A percentile compares a stretch with the other conserved stretches of the same genome.
Conservation (phyloP, 2,329 filamentous ascomycete species). For the Huntiella abstrusa region DNA sequence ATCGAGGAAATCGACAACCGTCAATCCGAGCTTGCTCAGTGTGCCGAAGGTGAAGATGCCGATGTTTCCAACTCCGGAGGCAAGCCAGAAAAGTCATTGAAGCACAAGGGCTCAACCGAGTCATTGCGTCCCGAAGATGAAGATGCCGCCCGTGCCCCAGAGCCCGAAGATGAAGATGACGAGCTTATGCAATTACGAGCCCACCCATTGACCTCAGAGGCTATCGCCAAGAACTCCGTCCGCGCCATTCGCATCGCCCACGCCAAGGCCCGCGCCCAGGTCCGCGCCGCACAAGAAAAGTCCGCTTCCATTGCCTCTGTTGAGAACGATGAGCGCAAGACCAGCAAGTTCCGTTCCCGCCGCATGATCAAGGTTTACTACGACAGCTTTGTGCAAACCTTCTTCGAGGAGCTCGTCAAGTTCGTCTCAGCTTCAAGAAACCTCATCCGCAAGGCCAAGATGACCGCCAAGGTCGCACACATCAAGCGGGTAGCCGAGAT, state of each 20-base stretch:
- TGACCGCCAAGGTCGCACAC: constrained; percentile 55
- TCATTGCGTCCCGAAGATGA: constrained; percentile 33
- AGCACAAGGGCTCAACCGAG: constrained; percentile 34
- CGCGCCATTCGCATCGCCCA: constrained; percentile 28
- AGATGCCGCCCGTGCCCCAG: constrained; percentile 12
- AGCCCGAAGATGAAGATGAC: constrained; percentile 11
- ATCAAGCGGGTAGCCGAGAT: constrained; percentile 41
- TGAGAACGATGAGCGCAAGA: constrained; percentile 22
- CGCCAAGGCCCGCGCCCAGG: constrained; percentile 26
- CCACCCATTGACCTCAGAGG: constrained; percentile 14
- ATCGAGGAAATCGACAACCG: constrained; percentile 41
- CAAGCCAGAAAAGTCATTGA: constrained; percentile 21
- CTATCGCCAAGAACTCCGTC: constrained; percentile 23
- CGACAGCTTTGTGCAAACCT: constrained; percentile 67
- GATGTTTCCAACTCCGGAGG: not conserved
- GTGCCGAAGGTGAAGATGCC: constrained; percentile 17
- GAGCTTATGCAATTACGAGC: constrained; percentile 4
- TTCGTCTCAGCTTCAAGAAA: constrained; percentile 67
- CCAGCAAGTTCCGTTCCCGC: constrained; percentile 44
- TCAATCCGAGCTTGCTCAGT: constrained; percentile 38
- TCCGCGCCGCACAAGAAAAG: constrained; percentile 28
- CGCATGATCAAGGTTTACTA: constrained; percentile 81
- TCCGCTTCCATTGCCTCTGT: constrained; percentile 33
- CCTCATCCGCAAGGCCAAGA: constrained; percentile 70
- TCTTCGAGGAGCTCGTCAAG: constrained; percentile 67